phyloP scores from a whole-genome alignment of 768 basidiomycete genomes.

The Boletus patriciae region DNA sequence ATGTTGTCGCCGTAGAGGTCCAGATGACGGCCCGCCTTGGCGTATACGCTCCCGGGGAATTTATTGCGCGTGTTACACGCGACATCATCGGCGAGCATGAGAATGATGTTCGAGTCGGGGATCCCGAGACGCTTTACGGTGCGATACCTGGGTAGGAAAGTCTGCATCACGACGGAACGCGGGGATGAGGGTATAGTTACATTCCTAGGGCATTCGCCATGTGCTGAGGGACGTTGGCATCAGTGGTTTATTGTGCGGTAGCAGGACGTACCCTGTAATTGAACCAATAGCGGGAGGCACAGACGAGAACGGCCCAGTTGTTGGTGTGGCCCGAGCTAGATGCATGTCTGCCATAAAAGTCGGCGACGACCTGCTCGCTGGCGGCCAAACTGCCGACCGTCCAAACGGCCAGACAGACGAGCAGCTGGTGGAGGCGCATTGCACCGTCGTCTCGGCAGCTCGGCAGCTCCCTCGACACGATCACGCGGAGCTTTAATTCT shows the following conservation, averaged over 20 bases:
- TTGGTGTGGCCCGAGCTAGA: slow-evolving; percentile 69
- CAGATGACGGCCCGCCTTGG: slow-evolving; percentile 75
- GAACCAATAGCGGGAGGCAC: slow-evolving; percentile 96
- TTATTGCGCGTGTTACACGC: slow-evolving; percentile 92
- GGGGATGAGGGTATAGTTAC: slow-evolving; percentile 42
- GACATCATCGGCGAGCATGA: slow-evolving; percentile 97
- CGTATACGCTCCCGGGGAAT: slow-evolving; percentile 90
- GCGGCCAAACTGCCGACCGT: slow-evolving; percentile 30
- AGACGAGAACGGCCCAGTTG: slow-evolving; percentile 98
- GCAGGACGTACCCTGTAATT: slow-evolving; percentile 81
- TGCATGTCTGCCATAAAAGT: slow-evolving; percentile 48
- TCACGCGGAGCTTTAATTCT: slow-evolving; percentile 27
- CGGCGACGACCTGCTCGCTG: slow-evolving; percentile 40
- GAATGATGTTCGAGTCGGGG: slow-evolving; percentile 97
- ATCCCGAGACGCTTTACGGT: slow-evolving; percentile 98
- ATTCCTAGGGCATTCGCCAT: slow-evolving; percentile 99
- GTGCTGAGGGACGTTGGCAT: slow-evolving; percentile 55
- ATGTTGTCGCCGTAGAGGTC: slow-evolving; percentile 97
- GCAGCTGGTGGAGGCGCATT: slow-evolving; percentile 30
- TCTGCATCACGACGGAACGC: neutral
- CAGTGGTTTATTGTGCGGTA: neutral
- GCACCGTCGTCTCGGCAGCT: slow-evolving; percentile 25
- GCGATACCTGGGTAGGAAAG: slow-evolving; percentile 68
- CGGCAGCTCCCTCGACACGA: slow-evolving; percentile 12
- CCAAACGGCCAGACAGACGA: slow-evolving; percentile 40